A percentile compares a stretch with the other conserved stretches of the same genome.
These are phyloP conservation scores for Zymoseptoria tritici DNA, from an alignment of 2,329 filamentous ascomycete genomes.

Conservation along the genomic window DNA sequence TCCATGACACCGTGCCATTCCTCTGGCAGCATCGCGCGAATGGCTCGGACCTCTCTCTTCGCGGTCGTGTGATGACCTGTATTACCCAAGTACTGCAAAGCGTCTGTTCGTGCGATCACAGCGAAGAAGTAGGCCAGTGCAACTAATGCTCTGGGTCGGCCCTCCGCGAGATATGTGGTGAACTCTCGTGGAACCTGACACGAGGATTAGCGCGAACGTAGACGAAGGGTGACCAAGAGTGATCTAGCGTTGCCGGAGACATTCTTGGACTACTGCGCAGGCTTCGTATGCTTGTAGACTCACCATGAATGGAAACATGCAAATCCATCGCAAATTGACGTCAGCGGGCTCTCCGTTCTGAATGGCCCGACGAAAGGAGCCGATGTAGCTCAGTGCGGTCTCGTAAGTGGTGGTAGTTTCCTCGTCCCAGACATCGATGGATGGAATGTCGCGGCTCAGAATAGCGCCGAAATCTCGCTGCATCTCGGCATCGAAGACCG, in stretches of 20 bases:
- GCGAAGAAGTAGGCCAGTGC: slow-evolving; percentile 31
- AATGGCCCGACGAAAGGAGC: slow-evolving; percentile 21
- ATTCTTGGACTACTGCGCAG: neutral
- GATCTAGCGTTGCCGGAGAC: neutral
- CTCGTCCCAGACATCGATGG: slow-evolving; percentile 13
- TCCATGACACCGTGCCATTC: slow-evolving; percentile 28
- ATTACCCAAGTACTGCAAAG: slow-evolving; percentile 25
- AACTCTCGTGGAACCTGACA: slow-evolving; percentile 21
- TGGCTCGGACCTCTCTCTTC: slow-evolving; percentile 23
- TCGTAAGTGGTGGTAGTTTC: slow-evolving; percentile 23
- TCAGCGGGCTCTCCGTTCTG: slow-evolving; percentile 18
- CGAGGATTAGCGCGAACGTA: neutral
- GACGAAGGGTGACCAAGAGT: neutral
- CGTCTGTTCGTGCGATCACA: slow-evolving; percentile 22
- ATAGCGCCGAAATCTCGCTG: slow-evolving; percentile 18
- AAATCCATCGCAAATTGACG: slow-evolving; percentile 25
- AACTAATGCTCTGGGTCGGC: slow-evolving; percentile 28
- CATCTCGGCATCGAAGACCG: slow-evolving; percentile 15
- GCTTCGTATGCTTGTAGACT: neutral
- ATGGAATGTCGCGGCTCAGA: slow-evolving; percentile 18
- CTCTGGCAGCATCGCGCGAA: slow-evolving; percentile 20
- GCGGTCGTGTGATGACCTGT: slow-evolving; percentile 18
- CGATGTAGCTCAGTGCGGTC: slow-evolving; percentile 24
- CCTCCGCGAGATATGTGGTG: slow-evolving; percentile 26
- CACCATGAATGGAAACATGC: slow-evolving; percentile 26